These are phyloP conservation scores for Metschnikowia henanensis DNA, from an alignment of 805 yeast species.

Conservation along the genomic window DNA sequence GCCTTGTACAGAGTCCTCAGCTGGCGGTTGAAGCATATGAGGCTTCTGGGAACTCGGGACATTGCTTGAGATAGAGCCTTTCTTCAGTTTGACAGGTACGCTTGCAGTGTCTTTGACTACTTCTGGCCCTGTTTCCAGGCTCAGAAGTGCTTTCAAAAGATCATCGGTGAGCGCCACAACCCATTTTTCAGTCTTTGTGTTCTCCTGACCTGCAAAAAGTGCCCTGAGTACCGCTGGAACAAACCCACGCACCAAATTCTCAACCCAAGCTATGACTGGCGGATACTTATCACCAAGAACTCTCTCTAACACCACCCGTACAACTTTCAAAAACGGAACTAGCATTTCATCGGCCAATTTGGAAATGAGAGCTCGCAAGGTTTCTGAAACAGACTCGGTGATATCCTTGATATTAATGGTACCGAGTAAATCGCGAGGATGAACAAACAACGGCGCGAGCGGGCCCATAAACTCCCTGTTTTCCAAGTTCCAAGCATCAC, in stretches of 20 bases:
- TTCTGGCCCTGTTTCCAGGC: neutral
- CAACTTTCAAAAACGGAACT: slow-evolving; percentile 2
- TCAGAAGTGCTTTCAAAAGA: slow-evolving; percentile 4
- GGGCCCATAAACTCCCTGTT: neutral
- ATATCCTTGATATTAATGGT: slow-evolving; percentile 4
- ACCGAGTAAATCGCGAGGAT: slow-evolving; percentile 3
- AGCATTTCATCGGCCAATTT: slow-evolving; percentile 2
- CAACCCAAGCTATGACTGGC: neutral
- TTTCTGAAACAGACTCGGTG: slow-evolving; percentile 4
- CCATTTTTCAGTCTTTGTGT: neutral
- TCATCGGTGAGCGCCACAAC: slow-evolving; percentile 1
- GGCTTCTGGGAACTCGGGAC: neutral
- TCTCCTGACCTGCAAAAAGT: neutral
- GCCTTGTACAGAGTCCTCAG: slow-evolving; percentile 6
- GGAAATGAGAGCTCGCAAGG: slow-evolving; percentile 3
- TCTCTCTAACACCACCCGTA: neutral
- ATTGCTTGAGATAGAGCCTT: too few species aligned
- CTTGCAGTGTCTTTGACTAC: neutral
- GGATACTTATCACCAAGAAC: slow-evolving; percentile 1
- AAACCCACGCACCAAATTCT: neutral
- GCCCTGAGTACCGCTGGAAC: slow-evolving; percentile 5
- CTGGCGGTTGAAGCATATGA: neutral
- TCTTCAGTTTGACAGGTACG: too few species aligned
- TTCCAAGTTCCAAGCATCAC: slow-evolving; percentile 3
- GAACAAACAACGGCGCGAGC: neutral